Evolutionary conservation across 768 basidiomycete genomes (phyloP), one percentile per base, ranked within the genome.

Genomic region (Amanita rubescens): DNA sequence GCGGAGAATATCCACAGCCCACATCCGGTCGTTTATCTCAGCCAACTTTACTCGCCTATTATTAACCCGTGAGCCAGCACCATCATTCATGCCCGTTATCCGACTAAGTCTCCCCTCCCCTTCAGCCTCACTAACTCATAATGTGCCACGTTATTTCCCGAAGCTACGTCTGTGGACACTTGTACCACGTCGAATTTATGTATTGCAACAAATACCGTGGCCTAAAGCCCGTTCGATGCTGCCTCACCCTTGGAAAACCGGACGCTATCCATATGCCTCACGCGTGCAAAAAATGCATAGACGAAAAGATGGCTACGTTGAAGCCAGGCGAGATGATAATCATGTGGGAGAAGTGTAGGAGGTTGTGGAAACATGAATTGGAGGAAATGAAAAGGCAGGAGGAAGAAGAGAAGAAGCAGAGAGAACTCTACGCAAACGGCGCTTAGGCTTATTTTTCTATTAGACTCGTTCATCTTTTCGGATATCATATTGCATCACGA

Each of bases 261-360:
- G 43, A 37, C 19, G 52, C 33, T 3, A 33, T 37, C 10, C 22
- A 22, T 14, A 45, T 46, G 52, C 52, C 52, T 5, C 34, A 53
- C 9, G 52, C 52, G 15, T 53, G 52, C 43, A 53, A 53, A 10
- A 53, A 46, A 8, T 53, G 52, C 34, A 46, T 53, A 8, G 52
- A 53, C n/a, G 42, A 53, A 12, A 46, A 25, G 15, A 53, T 53
- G 52, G 30, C 30, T 9, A 33, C 34, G 8, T n/a, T 53, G 34
- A 53, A 44, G 34, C 41, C 30, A 6, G 41, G 41, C 12, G 43
- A 53, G 27, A 22, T 34, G 44, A 46, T 33, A n/a, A 53, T 53
- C 15, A 53, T 53, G 52, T 53, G 52, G 52, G 43, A 45, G 15
- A 53, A 25, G 22, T 53, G 52, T 22, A 53, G 52, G 52, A 32